phyloP scores from a whole-genome alignment of 2,329 filamentous ascomycete genomes.

The Hypoxylon sp. region DNA sequence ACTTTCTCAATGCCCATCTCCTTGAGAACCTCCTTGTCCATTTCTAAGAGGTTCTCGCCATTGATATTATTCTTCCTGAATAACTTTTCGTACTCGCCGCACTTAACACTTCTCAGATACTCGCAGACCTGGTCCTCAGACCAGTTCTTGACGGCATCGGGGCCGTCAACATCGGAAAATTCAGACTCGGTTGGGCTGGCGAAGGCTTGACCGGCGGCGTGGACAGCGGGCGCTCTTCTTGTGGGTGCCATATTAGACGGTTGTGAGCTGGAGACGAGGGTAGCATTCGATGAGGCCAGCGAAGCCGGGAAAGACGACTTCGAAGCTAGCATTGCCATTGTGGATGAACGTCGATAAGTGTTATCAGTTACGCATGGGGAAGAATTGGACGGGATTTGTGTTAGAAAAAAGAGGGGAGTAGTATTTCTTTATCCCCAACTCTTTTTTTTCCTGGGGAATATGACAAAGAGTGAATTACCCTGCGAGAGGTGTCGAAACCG shows the following conservation, averaged over 20 bases:
- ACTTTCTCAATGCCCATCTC: conserved; percentile 99
- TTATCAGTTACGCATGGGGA: conserved; percentile 43
- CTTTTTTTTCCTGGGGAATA: conserved; percentile 2
- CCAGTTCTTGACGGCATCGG: conserved; percentile 86
- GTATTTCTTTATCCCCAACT: conserved; percentile 30
- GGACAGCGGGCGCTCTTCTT: conserved; percentile 65
- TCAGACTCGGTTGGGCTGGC: conserved; percentile 92
- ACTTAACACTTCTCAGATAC: conserved; percentile 92
- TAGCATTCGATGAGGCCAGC: conserved; percentile 61
- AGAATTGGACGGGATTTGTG: conserved; percentile 10
- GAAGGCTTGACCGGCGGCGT: conserved; percentile 69
- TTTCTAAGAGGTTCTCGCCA: conserved; percentile 94
- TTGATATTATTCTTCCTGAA: conserved; percentile 97
- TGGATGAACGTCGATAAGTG: conserved; percentile 35
- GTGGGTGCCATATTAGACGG: conserved; percentile 65
- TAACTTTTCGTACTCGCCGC: conserved; percentile 90
- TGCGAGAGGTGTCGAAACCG: conserved; percentile 24
- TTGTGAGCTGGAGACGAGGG: conserved; percentile 61
- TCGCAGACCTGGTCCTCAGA: conserved; percentile 92
- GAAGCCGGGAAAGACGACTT: conserved; percentile 77
- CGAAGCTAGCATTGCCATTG: conserved; percentile 83
- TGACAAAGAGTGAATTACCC: conserved; percentile 34
- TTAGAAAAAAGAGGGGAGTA: conserved; percentile 12
- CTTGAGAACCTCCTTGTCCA: conserved; percentile 95
- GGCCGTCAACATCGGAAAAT: conserved; percentile 85